A percentile compares a stretch with the other conserved stretches of the same genome.
These are phyloP conservation scores for Metschnikowia reukaufii DNA, from an alignment of 805 yeast genomes.

Conservation along the genomic window DNA sequence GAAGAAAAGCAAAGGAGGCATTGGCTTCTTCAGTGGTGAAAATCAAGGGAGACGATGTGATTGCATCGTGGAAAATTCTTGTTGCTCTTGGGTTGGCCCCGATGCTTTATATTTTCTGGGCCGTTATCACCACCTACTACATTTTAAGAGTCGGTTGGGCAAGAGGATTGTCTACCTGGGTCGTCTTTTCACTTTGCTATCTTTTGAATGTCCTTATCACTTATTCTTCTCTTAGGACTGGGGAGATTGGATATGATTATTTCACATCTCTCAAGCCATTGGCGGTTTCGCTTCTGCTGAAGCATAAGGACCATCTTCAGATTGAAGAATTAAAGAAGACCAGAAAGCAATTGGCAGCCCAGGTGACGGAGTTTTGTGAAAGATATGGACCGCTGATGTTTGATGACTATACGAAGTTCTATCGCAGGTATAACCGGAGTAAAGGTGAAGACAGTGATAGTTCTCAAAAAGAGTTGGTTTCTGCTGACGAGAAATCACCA, in stretches of 20 bases:
- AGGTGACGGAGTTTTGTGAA: conserved; percentile 37
- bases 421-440: conserved; percentile 23
- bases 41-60: conserved; percentile 42
- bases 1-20: conserved; percentile 38
- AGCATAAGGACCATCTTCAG: conserved; percentile 30
- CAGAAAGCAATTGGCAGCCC: conserved; percentile 26
- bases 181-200: conserved; percentile 33
- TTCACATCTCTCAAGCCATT: conserved; percentile 42
- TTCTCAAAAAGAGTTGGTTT: not conserved
- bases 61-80: conserved; percentile 44
- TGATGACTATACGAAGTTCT: conserved; percentile 37
- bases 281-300: conserved; percentile 33
- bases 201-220: conserved; percentile 40
- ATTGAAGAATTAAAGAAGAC: conserved; percentile 31
- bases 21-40: conserved; percentile 40
- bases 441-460: conserved; percentile 1
- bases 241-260: conserved; percentile 44
- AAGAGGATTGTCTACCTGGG: conserved; percentile 12
- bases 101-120: conserved; percentile 38
- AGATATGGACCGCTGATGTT: conserved; percentile 40
- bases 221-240: conserved; percentile 41
- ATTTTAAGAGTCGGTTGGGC: conserved; percentile 17
- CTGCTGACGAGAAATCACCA: not conserved
- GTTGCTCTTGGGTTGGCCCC: conserved; percentile 45
- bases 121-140: conserved; percentile 30